These are phyloP conservation scores for Diaporthe vexans DNA, from an alignment of 2,329 filamentous ascomycete genomes.

Conservation along the genomic window DNA sequence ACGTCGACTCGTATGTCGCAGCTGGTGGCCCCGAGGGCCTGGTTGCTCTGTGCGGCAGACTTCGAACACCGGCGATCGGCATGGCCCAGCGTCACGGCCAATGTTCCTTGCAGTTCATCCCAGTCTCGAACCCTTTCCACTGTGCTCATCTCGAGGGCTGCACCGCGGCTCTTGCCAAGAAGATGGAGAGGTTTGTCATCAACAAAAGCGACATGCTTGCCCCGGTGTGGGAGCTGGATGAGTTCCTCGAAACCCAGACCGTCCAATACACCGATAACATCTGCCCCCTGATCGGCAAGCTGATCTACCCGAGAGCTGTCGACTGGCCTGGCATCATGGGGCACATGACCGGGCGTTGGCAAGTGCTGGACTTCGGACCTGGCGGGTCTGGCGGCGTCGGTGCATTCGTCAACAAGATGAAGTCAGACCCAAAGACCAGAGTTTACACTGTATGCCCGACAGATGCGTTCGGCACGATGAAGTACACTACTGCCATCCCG, in stretches of 20 bases:
- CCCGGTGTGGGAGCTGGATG: slow-evolving; percentile 90
- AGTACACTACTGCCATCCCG: background rate
- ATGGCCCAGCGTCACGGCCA: slow-evolving; percentile 75
- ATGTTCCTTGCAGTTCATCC: slow-evolving; percentile 93
- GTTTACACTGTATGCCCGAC: slow-evolving; percentile 4
- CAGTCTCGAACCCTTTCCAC: slow-evolving; percentile 95
- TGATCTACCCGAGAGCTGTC: slow-evolving; percentile 94
- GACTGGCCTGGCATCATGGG: slow-evolving; percentile 96
- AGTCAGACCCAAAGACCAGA: slow-evolving; percentile 80
- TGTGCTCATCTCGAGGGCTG: slow-evolving; percentile 94
- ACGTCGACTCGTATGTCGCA: slow-evolving; percentile 95
- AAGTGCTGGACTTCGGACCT: slow-evolving; percentile 96
- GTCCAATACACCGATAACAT: slow-evolving; percentile 79
- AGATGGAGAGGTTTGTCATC: slow-evolving; percentile 86
- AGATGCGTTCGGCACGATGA: background rate
- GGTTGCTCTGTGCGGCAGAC: slow-evolving; percentile 93
- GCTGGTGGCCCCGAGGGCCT: slow-evolving; percentile 95
- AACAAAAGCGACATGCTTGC: slow-evolving; percentile 81
- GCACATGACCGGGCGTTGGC: slow-evolving; percentile 85
- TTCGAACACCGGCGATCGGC: slow-evolving; percentile 63
- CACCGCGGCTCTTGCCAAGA: slow-evolving; percentile 94
- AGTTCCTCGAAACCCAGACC: slow-evolving; percentile 82
- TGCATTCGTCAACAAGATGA: slow-evolving; percentile 97
- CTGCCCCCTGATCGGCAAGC: slow-evolving; percentile 85
- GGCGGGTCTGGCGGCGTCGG: slow-evolving; percentile 96